Evolutionary conservation across 805 yeast genomes (phyloP).

Genomic region (Komagataella ulmi): DNA sequence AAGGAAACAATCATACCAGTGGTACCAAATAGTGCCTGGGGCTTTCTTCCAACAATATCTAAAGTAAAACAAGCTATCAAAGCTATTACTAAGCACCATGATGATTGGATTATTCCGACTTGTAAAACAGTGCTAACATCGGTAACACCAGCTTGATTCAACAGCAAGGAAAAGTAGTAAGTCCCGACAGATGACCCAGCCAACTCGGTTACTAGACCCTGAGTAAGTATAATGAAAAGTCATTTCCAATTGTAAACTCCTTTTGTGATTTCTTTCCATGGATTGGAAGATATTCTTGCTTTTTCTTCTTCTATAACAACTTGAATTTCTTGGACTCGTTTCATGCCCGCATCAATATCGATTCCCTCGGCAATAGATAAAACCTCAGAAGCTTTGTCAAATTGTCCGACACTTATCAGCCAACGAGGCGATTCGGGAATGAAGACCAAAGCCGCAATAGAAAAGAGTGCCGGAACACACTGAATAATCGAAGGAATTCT

Average conservation of each 20-base stretch:
- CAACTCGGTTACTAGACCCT: constrained; percentile 14
- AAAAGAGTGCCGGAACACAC: constrained; percentile 12
- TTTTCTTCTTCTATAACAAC: constrained; percentile 10
- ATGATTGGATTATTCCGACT: constrained; percentile 5
- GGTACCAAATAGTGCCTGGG: constrained; percentile 11
- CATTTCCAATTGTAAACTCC: constrained; percentile 12
- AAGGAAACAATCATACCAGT: constrained; percentile 12
- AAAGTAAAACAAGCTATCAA: constrained; percentile 12
- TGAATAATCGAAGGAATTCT: constrained; percentile 15
- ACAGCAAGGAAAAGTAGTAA: constrained; percentile 21
- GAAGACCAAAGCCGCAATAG: constrained; percentile 9
- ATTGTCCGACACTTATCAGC: constrained; percentile 12
- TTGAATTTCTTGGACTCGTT: constrained; percentile 10
- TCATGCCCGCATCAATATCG: background rate
- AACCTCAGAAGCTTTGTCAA: constrained; percentile 15
- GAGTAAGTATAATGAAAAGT: constrained; percentile 13
- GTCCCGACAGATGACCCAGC: constrained; percentile 14
- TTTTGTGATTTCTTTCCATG: constrained; percentile 12
- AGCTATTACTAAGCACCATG: constrained; percentile 9
- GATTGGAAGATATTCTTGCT: constrained; percentile 6
- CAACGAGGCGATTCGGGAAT: constrained; percentile 21
- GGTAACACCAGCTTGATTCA: constrained; percentile 13
- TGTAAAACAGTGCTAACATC: constrained; percentile 14
- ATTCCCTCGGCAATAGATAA: constrained; percentile 3
- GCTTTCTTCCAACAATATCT: constrained; percentile 13